phyloP scores from a whole-genome alignment of 164 flowering plant species.

The Vitis rupestris region DNA sequence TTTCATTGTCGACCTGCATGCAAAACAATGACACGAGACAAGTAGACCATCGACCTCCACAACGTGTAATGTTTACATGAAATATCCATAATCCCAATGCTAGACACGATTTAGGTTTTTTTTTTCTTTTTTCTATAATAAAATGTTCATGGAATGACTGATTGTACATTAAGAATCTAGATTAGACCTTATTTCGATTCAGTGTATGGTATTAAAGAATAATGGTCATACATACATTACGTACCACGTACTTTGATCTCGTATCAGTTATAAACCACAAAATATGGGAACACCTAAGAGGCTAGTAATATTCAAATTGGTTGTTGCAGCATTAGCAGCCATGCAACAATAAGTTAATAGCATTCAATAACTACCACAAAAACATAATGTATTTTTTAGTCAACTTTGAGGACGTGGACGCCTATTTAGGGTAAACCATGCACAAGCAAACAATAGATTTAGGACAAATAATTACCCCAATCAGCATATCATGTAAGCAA shows the following conservation, averaged over 20 bases:
- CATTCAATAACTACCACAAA: background rate
- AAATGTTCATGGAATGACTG: no score
- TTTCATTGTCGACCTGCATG: no score
- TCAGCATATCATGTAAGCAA: conserved; percentile 11
- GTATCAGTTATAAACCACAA: background rate
- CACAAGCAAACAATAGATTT: conserved; percentile 13
- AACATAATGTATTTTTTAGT: conserved; percentile 3
- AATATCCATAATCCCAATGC: no score
- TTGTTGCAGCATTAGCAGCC: conserved; percentile 25
- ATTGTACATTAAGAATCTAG: no score
- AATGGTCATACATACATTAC: no score
- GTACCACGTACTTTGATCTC: background rate
- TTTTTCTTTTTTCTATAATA: no score
- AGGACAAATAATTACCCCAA: conserved; percentile 21
- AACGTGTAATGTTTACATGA: no score
- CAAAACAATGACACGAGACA: no score
- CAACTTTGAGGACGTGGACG: conserved; percentile 19
- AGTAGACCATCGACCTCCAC: no score
- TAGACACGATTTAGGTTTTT: no score
- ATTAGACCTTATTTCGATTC: no score
- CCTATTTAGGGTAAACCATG: conserved; percentile 11
- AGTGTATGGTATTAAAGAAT: no score
- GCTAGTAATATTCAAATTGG: conserved; percentile 19
- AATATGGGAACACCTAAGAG: background rate
- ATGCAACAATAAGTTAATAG: conserved; percentile 25